phyloP scores from a whole-genome alignment of 2,329 filamentous ascomycete species.

The Colletotrichum graminicola region DNA sequence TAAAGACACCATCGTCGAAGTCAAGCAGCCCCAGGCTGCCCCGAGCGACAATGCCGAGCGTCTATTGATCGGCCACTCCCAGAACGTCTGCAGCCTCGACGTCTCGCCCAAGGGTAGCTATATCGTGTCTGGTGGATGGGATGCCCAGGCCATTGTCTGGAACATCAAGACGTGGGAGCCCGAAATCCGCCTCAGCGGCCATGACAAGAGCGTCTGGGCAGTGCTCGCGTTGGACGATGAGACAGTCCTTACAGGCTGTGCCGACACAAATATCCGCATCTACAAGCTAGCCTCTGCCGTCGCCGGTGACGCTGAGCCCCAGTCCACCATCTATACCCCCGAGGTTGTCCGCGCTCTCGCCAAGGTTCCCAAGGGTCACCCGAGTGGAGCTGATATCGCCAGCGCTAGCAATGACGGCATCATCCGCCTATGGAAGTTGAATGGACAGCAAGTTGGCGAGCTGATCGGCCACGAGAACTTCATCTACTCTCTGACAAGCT shows the following conservation, averaged over 20 bases:
- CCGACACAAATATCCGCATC: conserved; percentile 89
- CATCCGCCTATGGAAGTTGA: conserved; percentile 87
- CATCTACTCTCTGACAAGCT: conserved; percentile 84
- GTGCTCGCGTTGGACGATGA: conserved; percentile 85
- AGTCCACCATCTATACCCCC: conserved; percentile 71
- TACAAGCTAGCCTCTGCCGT: conserved; percentile 78
- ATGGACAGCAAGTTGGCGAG: conserved; percentile 80
- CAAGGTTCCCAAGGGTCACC: conserved; percentile 79
- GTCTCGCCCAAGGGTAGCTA: conserved; percentile 78
- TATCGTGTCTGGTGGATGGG: conserved; percentile 94
- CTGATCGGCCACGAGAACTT: conserved; percentile 93
- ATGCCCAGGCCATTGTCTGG: conserved; percentile 90
- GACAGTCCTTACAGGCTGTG: conserved; percentile 90
- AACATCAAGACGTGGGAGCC: conserved; percentile 86
- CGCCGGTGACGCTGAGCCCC: conserved; percentile 63
- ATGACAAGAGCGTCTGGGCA: conserved; percentile 87
- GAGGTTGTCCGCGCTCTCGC: conserved; percentile 92
- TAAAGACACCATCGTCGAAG: conserved; percentile 93
- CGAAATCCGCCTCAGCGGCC: conserved; percentile 76
- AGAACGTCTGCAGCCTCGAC: conserved; percentile 90
- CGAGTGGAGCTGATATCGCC: conserved; percentile 90
- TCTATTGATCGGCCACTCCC: conserved; percentile 85
- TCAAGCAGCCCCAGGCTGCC: conserved; percentile 76
- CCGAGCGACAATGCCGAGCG: conserved; percentile 84
- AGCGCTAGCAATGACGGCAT: conserved; percentile 94